Base-by-base conservation (phyloP, 495 filamentous ascomycete species). In the Elaphomyces granulatus region DNA sequence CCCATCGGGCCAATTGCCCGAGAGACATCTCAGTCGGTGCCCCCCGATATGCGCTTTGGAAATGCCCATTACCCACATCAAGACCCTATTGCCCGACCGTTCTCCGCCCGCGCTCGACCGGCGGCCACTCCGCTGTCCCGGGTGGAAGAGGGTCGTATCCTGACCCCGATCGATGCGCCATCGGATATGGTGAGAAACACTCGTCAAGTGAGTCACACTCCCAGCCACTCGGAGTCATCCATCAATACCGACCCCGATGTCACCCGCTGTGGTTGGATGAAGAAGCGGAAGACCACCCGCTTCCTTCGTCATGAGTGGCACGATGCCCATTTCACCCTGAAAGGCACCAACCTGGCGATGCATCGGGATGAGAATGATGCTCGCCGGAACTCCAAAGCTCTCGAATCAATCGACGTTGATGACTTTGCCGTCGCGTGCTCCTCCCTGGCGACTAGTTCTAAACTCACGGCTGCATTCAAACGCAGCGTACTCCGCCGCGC, bases 361-460 rank as follows among this genome's bases (percentile, higher is more conserved):
- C 74, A 86, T 62, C 70, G 70, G 33, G 80, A 88, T 49, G 74
- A 72, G 28, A 54, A 59, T 36, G 57, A 61, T 41, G 44, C 69
- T 32, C 59, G 67, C 43, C 63, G 64, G 23, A 26, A 53, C 16
- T 61, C 56, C 0, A 48, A 51, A 3, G 80, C 81, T 2, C 70
- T 87, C 18, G 83, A 94, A 50, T 78, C 74, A 49, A 84, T 98
- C 44, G 83, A 98, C 57, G 81, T 98, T 26, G 88, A 95, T 50
- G 84, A 94, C 56, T 96, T 93, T 60, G 80, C 84, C 23, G 85
- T 98, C 26, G 87, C 86, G 0, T 95, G 88, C 66, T 85, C 82
- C 1, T 79, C 77, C 2, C 53, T 81, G 0, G 74, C 77, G 0
- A 72, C 75, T 2, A 77, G 64, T 43, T 80, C 72, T 34, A 94